phyloP scores from a whole-genome alignment of 805 yeast species.

The Groenewaldozyma tartarivorans region DNA sequence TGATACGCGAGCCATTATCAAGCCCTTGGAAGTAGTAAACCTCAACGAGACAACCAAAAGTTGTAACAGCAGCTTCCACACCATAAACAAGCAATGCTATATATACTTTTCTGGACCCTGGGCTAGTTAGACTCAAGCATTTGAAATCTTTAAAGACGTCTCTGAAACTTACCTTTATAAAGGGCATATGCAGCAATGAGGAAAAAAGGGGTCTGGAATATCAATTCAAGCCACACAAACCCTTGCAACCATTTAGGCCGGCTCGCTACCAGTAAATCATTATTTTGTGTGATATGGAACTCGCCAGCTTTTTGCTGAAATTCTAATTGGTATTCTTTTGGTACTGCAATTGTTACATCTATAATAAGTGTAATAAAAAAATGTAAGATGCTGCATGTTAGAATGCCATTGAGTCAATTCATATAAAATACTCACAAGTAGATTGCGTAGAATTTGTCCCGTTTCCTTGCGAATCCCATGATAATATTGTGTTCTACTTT shows the following conservation, averaged over 20 bases:
- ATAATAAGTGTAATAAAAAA: conserved; percentile 66
- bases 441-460: conserved; percentile 19
- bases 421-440: conserved; percentile 19
- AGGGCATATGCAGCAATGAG: conserved; percentile 40
- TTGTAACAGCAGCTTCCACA: conserved; percentile 73
- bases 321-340: conserved; percentile 36
- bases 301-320: conserved; percentile 42
- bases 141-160: conserved; percentile 7
- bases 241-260: conserved; percentile 65
- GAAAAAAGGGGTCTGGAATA: conserved; percentile 77
- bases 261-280: conserved; percentile 56
- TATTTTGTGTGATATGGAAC: conserved; percentile 55
- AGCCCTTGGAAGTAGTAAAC: conserved; percentile 29
- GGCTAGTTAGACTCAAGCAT: conserved; percentile 10
- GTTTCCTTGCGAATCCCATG: no score
- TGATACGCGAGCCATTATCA: conserved; percentile 28
- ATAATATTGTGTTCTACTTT: no score
- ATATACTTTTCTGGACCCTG: conserved; percentile 19
- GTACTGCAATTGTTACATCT: conserved; percentile 66
- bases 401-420: not conserved
- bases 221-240: conserved; percentile 64
- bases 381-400: conserved; percentile 39
- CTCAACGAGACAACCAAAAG: conserved; percentile 51
- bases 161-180: conserved; percentile 24
- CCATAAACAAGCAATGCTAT: conserved; percentile 56